phyloP scores from a whole-genome alignment of 306 rosid genomes.

The Cajanus cajan region DNA sequence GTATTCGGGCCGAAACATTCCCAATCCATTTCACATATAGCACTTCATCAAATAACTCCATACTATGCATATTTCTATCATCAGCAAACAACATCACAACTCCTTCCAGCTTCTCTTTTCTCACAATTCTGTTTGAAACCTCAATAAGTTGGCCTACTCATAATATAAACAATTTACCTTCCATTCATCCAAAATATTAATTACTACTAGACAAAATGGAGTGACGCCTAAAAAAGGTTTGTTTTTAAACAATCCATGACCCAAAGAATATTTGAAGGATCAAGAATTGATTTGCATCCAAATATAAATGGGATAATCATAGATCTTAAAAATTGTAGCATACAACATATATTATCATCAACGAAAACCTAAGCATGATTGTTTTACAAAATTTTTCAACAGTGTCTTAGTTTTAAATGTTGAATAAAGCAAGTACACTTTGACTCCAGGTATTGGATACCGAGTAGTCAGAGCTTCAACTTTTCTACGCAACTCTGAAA shows the following conservation, averaged over 20 bases:
- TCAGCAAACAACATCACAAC: constrained; percentile 92
- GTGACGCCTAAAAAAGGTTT: neutral
- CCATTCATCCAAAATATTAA: neutral
- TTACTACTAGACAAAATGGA: neutral
- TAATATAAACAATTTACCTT: neutral
- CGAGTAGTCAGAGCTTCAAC: constrained; percentile 78
- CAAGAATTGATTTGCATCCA: neutral
- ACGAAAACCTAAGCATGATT: neutral
- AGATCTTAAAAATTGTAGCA: neutral
- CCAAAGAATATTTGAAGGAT: neutral
- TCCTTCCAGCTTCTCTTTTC: constrained; percentile 84
- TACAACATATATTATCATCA: neutral
- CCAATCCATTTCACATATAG: constrained; percentile 90
- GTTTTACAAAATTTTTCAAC: constrained; percentile 8
- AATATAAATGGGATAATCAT: neutral
- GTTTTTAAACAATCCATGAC: neutral
- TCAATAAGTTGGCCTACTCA: neutral
- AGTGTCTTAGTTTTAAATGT: neutral
- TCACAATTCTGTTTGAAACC: constrained; percentile 62
- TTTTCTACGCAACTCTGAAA: constrained; percentile 55
- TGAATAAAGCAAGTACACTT: neutral
- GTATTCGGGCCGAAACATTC: constrained; percentile 91
- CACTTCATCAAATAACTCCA: constrained; percentile 90
- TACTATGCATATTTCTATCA: constrained; percentile 97
- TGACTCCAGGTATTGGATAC: constrained; percentile 83